Percentiles rank a stretch among this genome's conserved stretches.
Conservation (phyloP, 1,284 basidiomycete species). For the Melampsora americana region DNA sequence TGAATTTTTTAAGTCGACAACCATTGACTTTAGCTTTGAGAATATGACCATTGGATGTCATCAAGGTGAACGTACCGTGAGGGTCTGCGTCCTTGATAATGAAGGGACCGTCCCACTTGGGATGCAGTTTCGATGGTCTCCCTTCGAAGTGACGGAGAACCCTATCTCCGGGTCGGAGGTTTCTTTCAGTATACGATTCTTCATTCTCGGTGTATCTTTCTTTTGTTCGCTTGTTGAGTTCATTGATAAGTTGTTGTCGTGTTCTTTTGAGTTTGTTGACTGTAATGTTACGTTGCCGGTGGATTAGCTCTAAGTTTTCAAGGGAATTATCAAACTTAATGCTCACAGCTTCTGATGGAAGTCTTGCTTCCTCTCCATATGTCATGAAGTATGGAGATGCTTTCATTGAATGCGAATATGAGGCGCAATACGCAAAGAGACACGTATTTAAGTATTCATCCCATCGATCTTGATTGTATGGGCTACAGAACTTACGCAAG, state of each 20-base stretch:
- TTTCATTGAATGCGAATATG: neutral
- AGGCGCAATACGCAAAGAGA: conserved; percentile 12
- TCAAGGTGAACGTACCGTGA: neutral
- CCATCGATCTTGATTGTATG: conserved; percentile 25
- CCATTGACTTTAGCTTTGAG: neutral
- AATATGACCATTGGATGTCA: neutral
- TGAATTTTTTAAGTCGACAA: neutral
- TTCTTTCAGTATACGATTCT: neutral
- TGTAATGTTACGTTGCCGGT: too few relatives aligned
- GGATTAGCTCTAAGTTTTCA: too few relatives aligned
- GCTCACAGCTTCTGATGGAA: too few relatives aligned
- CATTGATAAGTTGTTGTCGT: too few relatives aligned
- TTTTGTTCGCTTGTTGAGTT: too few relatives aligned
- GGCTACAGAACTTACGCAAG: neutral
- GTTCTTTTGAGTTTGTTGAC: too few relatives aligned
- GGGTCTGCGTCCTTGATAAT: neutral
- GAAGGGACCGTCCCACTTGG: conserved; percentile 14
- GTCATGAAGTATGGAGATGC: conserved; percentile 10
- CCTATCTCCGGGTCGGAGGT: neutral
- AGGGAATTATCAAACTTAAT: too few relatives aligned
- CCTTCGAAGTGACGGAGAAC: conserved; percentile 7
- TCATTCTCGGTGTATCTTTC: too few relatives aligned
- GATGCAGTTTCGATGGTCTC: conserved; percentile 6
- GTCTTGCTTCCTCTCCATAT: conserved; percentile 1
- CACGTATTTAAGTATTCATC: neutral